A percentile compares a stretch with the other conserved stretches of the same genome.
Evolutionary conservation across 805 yeast species (phyloP).

Genomic region (Cyberlindnera meyerae): DNA sequence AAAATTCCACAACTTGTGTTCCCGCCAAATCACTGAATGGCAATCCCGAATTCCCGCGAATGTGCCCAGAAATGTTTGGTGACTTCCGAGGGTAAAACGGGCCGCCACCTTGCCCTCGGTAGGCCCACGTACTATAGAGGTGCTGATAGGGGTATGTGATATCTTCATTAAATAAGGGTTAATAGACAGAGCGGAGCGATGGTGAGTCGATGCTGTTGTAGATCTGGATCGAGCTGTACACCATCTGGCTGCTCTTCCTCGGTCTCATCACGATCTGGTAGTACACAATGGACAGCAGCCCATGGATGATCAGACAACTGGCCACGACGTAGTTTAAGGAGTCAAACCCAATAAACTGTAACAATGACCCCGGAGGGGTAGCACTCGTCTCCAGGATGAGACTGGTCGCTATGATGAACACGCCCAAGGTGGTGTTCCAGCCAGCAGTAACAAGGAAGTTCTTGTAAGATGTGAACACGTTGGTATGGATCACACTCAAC

Average conservation of each 20-base stretch:
- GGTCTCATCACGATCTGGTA: constrained; percentile 1
- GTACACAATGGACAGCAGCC: not conserved
- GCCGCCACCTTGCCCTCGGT: too few species aligned
- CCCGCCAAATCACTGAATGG: too few species aligned
- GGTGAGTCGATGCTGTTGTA: constrained; percentile 18
- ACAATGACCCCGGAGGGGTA: not conserved
- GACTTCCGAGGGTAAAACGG: too few species aligned
- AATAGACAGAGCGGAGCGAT: constrained; percentile 8
- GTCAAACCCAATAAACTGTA: not conserved
- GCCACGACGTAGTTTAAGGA: constrained; percentile 3
- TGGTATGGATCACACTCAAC: constrained; percentile 73
- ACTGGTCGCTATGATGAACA: constrained; percentile 11
- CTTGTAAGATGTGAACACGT: constrained; percentile 85
- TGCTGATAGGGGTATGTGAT: too few species aligned
- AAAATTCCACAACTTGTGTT: too few species aligned
- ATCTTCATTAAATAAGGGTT: too few species aligned
- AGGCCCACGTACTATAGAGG: not conserved
- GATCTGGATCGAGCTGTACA: constrained; percentile 7
- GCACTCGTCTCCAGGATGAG: not conserved
- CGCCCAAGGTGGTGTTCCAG: constrained; percentile 25
- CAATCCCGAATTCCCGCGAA: too few species aligned
- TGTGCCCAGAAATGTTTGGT: too few species aligned
- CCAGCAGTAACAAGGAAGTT: constrained; percentile 76
- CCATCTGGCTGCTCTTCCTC: not conserved
- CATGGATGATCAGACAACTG: constrained; percentile 1